Base-by-base conservation (phyloP, 495 filamentous ascomycete species). In the Podospora anserina region DNA sequence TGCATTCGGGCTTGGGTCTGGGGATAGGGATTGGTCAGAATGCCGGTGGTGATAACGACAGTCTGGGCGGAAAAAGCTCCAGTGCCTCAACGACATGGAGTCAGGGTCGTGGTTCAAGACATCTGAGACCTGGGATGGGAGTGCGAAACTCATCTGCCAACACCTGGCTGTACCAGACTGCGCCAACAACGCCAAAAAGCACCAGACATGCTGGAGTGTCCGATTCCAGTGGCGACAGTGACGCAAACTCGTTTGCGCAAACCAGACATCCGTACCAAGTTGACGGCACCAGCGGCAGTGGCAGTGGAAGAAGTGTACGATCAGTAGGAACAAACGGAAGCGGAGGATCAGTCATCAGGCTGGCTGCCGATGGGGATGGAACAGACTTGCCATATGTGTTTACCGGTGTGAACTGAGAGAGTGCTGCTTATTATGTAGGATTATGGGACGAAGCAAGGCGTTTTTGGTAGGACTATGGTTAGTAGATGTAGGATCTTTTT, bases 131-230 rank as follows among this genome's bases (percentile, higher is more conserved):
- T 73, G 67, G 3, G 76, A 76, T 55, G 79, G 74, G 39, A 16
- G 68, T 64, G 39, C 78, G 76, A 60, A 78, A 72, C n/a, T 78
- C 77, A 23, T 81, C 81, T 5, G 71, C 76, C 5, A 78, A 76
- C 53, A 79, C 77, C 11, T 75, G 76, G 68, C 76, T 77, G 55
- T 84, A 81, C 65, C 78, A 79, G 61, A 86, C 85, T 0, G 85
- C 85, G 54, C 85, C 85, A 5, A 84, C 81, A 5, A 86, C 85
- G 15, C 85, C 85, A 5, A 77, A 75, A 58, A 83, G 83, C 65
- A 75, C 74, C 75, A 7, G 74, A 49, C n/a, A 11, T 72, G 4
- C 71, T 78, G 26, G 72, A 77, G 30, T 71, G 75, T n/a, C 77
- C 76, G 1, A 81, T 78, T 63, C 68, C n/a, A 58, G 55, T 70